Conservation (phyloP, 2,329 filamentous ascomycete genomes). For the Ilyonectria robusta region DNA sequence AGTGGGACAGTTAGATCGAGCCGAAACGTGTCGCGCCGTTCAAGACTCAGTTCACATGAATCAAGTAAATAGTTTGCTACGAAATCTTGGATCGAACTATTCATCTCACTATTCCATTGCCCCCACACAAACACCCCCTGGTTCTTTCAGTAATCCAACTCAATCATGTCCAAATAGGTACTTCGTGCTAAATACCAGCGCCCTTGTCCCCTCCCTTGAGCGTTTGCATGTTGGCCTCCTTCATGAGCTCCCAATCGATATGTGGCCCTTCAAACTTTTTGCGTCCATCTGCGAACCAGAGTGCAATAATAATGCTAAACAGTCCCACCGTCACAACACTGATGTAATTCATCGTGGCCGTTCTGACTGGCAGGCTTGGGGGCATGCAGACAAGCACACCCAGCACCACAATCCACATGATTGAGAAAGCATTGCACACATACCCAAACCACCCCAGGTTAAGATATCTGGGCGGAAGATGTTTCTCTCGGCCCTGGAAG, state of each 20-base stretch:
- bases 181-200: neutral
- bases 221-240: conserved; percentile 27
- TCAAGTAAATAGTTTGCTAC: too few relatives aligned
- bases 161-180: too few relatives aligned
- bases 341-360: conserved; percentile 32
- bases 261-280: conserved; percentile 31
- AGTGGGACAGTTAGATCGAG: too few relatives aligned
- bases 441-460: conserved; percentile 28
- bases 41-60: too few relatives aligned
- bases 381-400: conserved; percentile 32
- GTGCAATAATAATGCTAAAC: conserved; percentile 16
- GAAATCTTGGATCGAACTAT: too few relatives aligned
- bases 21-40: too few relatives aligned
- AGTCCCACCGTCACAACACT: conserved; percentile 24
- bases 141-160: too few relatives aligned
- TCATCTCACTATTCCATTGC: too few relatives aligned
- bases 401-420: conserved; percentile 27
- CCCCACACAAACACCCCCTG: too few relatives aligned
- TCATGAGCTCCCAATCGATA: conserved; percentile 33
- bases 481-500: conserved; percentile 17
- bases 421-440: conserved; percentile 23
- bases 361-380: conserved; percentile 16
- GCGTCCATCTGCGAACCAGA: conserved; percentile 22
- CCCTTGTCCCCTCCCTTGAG: neutral
- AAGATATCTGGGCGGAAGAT: conserved; percentile 26